These are phyloP conservation scores for Centaurea solstitialis DNA, from an alignment of 129 eudicot species.

Conservation along the genomic window DNA sequence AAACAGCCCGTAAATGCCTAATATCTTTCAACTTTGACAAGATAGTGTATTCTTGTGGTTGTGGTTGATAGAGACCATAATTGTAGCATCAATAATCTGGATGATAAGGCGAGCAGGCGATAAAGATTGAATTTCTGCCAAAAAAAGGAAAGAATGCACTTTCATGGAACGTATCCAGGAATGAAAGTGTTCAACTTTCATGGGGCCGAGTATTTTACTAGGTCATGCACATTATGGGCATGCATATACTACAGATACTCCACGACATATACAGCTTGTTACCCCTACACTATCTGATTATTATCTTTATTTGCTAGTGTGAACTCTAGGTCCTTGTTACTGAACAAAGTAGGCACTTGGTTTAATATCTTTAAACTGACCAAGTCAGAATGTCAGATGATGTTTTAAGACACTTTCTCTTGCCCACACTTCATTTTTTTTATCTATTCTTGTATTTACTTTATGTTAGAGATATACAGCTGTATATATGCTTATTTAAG, in stretches of 20 bases:
- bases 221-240: not conserved
- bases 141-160: not conserved
- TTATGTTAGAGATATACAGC: too few species aligned
- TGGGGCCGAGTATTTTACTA: not conserved
- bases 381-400: not conserved
- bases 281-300: not conserved
- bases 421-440: not conserved
- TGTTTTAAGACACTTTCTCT: not conserved
- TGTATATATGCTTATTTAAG: too few species aligned
- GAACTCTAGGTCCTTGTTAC: not conserved
- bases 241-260: not conserved
- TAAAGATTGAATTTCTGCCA: not conserved
- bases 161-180: not conserved
- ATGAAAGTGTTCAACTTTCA: not conserved
- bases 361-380: not conserved
- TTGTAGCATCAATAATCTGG: constrained; percentile 2
- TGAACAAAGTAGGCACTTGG: not conserved
- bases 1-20: too few species aligned
- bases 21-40: not conserved
- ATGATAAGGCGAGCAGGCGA: constrained; percentile 5
- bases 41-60: not conserved
- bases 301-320: too few species aligned
- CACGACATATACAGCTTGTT: not conserved
- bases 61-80: not conserved
- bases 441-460: not conserved